phyloP scores from a whole-genome alignment of 768 basidiomycete genomes.

The Termitomyces sp. region DNA sequence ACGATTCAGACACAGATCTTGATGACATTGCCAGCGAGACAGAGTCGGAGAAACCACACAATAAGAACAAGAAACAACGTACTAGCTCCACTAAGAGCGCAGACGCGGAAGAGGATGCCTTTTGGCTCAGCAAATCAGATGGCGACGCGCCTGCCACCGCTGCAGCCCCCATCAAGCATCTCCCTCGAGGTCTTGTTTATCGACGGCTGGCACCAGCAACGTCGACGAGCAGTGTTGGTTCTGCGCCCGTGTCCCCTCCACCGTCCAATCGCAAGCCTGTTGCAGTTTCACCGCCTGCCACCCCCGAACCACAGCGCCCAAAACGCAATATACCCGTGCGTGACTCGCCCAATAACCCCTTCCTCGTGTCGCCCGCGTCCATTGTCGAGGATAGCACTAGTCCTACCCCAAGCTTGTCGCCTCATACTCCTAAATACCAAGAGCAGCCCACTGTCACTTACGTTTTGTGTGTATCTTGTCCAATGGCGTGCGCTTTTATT shows the following conservation, averaged over 20 bases:
- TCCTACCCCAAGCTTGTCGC: slow-evolving; percentile 24
- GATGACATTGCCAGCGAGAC: slow-evolving; percentile 30
- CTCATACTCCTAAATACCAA: slow-evolving; percentile 29
- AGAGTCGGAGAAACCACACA: slow-evolving; percentile 11
- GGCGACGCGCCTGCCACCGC: slow-evolving; percentile 4
- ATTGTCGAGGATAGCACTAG: slow-evolving; percentile 25
- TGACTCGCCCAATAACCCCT: slow-evolving; percentile 71
- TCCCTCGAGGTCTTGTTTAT: slow-evolving; percentile 28
- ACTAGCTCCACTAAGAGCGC: slow-evolving; percentile 25
- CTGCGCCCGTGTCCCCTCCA: slow-evolving; percentile 57
- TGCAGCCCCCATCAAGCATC: slow-evolving; percentile 10
- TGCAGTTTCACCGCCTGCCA: slow-evolving; percentile 32
- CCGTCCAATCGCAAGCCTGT: slow-evolving; percentile 48
- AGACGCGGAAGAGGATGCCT: slow-evolving; percentile 46
- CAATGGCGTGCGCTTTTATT: background rate
- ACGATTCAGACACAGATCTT: slow-evolving; percentile 40
- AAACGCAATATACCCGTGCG: slow-evolving; percentile 27
- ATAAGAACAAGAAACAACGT: slow-evolving; percentile 33
- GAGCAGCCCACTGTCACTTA: slow-evolving; percentile 65
- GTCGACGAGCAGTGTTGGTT: slow-evolving; percentile 15
- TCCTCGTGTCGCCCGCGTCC: slow-evolving; percentile 39
- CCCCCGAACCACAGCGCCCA: slow-evolving; percentile 25
- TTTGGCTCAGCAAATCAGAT: slow-evolving; percentile 34
- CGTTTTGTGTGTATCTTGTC: slow-evolving; percentile 55
- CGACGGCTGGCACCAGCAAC: slow-evolving; percentile 19